phyloP scores from a whole-genome alignment of 179 eudicot genomes.

The Carnegiea gigantea region DNA sequence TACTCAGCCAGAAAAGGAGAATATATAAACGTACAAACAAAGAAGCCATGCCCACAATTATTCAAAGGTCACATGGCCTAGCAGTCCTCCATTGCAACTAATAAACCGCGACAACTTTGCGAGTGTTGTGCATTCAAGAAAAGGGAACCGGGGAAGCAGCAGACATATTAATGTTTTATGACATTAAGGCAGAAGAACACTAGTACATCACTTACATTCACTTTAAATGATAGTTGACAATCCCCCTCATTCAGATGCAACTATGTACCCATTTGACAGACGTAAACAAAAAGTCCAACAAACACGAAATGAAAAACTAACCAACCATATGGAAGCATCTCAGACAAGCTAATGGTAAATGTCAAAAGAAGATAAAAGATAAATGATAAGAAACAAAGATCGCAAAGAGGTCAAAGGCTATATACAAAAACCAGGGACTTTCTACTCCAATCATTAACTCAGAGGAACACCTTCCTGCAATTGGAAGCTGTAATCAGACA shows the following conservation, averaged over 20 bases:
- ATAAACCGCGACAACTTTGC: not conserved
- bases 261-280: constrained; percentile 27
- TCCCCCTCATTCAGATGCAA: constrained; percentile 7
- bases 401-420: constrained; percentile 21
- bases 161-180: constrained; percentile 21
- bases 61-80: not conserved
- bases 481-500: constrained; percentile 32
- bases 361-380: not conserved
- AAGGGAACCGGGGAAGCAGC: not conserved
- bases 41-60: constrained; percentile 8
- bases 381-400: constrained; percentile 9
- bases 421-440: constrained; percentile 30
- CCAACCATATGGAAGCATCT: constrained; percentile 10
- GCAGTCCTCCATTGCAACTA: not conserved
- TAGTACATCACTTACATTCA: constrained; percentile 25
- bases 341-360: constrained; percentile 17
- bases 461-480: constrained; percentile 24
- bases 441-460: constrained; percentile 16
- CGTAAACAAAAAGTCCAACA: constrained; percentile 12
- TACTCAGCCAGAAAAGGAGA: constrained; percentile 19
- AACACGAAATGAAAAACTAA: constrained; percentile 14
- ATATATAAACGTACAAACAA: not conserved
- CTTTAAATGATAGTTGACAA: constrained; percentile 20
- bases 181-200: constrained; percentile 25
- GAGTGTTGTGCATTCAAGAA: not conserved